Evolutionary conservation across 805 yeast species (phyloP), one percentile per base, ranked within the genome.

Genomic region (Yarrowia bubula): DNA sequence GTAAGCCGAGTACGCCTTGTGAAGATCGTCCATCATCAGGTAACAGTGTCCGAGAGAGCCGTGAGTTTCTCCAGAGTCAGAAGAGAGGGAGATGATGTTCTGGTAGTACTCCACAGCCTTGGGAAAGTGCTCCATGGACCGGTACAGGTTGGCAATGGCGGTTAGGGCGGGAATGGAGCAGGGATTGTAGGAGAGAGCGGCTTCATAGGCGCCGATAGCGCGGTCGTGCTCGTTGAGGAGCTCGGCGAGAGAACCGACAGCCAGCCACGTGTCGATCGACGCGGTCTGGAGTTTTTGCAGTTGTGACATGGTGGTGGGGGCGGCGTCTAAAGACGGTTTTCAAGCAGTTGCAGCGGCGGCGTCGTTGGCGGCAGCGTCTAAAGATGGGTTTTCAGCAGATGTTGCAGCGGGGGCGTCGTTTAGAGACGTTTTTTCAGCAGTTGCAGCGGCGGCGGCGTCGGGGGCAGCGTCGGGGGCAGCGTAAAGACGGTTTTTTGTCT

Each of bases 31-130:
- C 75, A 92, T 80, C 97, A 95, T 95, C 70, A 95, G 79, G 74
- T 92, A 95, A 78, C 99, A 95, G 77, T 95, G 98, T 63, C 99
- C 78, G 71, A 92, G 79, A 14, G 93, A 83, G 0, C 98, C 98
- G 98, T 99, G 95, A 41, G 96, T 90, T 71, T 93, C 98, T 66
- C 98, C 97, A 71, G 91, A 87, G 73, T 90, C 93, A 18, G 92
- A 93, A 71, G 87, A 86, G 64, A 89, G 82, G 64, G 88, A 83
- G 65, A 95, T 78, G 6, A 97, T 96, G 70, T 91, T 84, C 76
- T 93, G 96, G 77, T 91, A 93, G 68, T 91, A 83, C 75, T 95
- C 98, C 13, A 97, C 96, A 14, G 98, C 98, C 75, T 91, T 90
- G 69, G 90, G 89, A 72, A 92, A 95, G 75, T 90, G 89, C 75